Base-by-base conservation (phyloP, 177 flowering plant species). In the Vitis hybrid region DNA sequence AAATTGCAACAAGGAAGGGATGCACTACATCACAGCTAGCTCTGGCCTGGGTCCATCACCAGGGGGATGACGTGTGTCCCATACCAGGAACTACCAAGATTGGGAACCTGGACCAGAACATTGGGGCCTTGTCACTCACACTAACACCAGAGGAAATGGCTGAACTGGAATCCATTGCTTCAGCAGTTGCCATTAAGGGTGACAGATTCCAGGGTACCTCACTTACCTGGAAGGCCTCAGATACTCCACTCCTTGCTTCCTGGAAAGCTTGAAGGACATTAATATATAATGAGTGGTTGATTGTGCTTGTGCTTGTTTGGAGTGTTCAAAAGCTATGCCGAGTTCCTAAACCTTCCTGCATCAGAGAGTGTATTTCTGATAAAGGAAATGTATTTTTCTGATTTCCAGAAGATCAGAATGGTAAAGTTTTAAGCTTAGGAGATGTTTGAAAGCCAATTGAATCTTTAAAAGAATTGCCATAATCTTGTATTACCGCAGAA, bases 71-170 rank as follows among this genome's bases (percentile, higher is more conserved):
- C 60, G 82, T 79, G 11, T 77, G 79, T 13, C 85, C 82, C 18
- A 82, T 82, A 22, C 81, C 82, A 5, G 85, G 85, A 33, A 80
- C 83, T 60, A 80, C 83, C 64, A 80, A 80, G 68, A 61, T 80
- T 49, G 77, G 75, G 31, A 82, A 82, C 52, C 33, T 82, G 28
- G 67, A 82, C 60, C 71, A 78, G 59, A 82, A 82, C 62, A 77
- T 80, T 20, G 75, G 68, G 14, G 78, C 81, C 22, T 52, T 79
- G 62, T 74, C 79, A 10, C 62, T 77, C 3, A 79, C 77, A 52
- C 74, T 82, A 2, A 67, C 77, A 33, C 73, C 79, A 4, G 81
- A 82, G 49, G 77, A 77, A 55, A 73, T 77, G 77, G 74, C 68
- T 9, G 77, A 77, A 52, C 74, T 77, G 0, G 77, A 77, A 51